These are phyloP conservation scores for Eremothecium gossypii DNA, from an alignment of 1,139 yeast genomes.

Conservation along the genomic window DNA sequence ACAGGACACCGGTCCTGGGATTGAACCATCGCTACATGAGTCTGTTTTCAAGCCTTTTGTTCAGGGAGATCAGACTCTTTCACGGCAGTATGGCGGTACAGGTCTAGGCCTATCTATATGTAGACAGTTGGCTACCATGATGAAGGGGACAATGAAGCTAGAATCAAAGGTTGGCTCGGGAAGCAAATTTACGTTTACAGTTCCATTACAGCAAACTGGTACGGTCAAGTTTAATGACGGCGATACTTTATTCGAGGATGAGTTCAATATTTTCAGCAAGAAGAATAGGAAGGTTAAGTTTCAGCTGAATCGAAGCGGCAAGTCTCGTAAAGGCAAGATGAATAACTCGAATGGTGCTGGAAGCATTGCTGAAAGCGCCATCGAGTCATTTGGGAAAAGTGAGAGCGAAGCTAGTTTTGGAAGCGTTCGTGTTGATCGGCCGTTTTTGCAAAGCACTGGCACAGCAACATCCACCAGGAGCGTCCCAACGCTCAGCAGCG, in stretches of 20 bases:
- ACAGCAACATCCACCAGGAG: conserved; percentile 32
- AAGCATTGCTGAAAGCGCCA: conserved; percentile 3
- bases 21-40: conserved; percentile 66
- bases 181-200: conserved; percentile 67
- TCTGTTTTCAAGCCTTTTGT: conserved; percentile 92
- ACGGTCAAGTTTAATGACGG: conserved; percentile 38
- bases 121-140: conserved; percentile 79
- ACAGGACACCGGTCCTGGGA: conserved; percentile 88
- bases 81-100: conserved; percentile 90
- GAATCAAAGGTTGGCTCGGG: conserved; percentile 68
- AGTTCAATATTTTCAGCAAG: conserved; percentile 36
- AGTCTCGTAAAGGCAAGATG: conserved; percentile 16
- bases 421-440: conserved; percentile 26
- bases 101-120: conserved; percentile 93
- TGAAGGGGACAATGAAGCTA: conserved; percentile 73
- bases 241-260: conserved; percentile 35
- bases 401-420: conserved; percentile 14
- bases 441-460: conserved; percentile 32
- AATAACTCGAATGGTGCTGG: conserved; percentile 12
- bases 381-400: conserved; percentile 1
- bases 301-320: conserved; percentile 20
- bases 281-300: conserved; percentile 36
- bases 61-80: conserved; percentile 91
- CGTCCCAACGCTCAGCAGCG: conserved; percentile 11
- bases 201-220: conserved; percentile 68